Evolutionary conservation across 1,284 basidiomycete genomes (phyloP).

Genomic region (Trametes sp.): DNA sequence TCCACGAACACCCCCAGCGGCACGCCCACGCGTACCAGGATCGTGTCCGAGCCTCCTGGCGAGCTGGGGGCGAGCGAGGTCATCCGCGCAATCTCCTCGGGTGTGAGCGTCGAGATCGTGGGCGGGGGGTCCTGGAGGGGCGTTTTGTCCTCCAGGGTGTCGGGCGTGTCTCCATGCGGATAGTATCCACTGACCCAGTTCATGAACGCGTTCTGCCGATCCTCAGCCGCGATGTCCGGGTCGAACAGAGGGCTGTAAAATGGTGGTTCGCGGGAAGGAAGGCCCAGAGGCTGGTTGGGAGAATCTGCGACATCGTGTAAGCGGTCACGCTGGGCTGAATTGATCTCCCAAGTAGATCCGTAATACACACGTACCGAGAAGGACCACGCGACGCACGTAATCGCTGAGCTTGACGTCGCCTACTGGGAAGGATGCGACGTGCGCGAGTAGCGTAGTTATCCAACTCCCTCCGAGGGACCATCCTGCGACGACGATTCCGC

Average conservation of each 20-base stretch:
- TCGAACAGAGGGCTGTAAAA: conserved; percentile 23
- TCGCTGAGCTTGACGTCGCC: conserved; percentile 9
- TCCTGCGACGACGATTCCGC: conserved; percentile 23
- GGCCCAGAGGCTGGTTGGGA: conserved; percentile 11
- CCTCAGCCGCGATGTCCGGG: neutral
- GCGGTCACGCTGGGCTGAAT: neutral
- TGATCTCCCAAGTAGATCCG: neutral
- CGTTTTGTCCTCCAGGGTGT: conserved; percentile 10
- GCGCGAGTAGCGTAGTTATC: conserved; percentile 20
- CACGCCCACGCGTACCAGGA: conserved; percentile 6
- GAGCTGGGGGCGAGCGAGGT: neutral
- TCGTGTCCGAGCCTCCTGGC: conserved; percentile 15
- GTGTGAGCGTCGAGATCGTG: conserved; percentile 21
- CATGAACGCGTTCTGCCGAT: conserved; percentile 13
- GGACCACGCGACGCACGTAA: conserved; percentile 20
- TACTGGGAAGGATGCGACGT: conserved; percentile 16
- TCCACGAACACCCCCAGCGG: conserved; percentile 10
- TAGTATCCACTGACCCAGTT: conserved; percentile 25
- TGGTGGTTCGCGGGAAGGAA: neutral
- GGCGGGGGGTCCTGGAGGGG: conserved; percentile 7
- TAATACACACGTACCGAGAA: conserved; percentile 14
- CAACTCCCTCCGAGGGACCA: conserved; percentile 23
- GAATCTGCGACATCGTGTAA: conserved; percentile 12
- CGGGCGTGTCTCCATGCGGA: conserved; percentile 16
- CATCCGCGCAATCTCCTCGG: neutral